Conservation (phyloP, 352 stramenopile genomes). For the Phytophthora nicotianae region DNA sequence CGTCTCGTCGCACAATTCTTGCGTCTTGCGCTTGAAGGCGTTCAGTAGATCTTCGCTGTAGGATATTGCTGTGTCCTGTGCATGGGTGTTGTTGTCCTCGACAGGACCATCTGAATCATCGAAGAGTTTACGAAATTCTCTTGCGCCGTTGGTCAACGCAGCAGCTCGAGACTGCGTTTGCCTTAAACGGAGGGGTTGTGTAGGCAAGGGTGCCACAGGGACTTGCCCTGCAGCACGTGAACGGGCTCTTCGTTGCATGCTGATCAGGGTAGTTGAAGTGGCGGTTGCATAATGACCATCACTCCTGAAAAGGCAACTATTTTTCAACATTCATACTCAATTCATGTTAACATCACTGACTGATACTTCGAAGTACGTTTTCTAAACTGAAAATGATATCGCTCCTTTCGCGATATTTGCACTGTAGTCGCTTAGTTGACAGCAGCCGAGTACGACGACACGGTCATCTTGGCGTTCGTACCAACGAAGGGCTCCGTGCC, state of each 20-base stretch:
- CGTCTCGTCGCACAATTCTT: conserved; percentile 61
- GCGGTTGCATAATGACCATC: conserved; percentile 27
- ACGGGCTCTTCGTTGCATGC: conserved; percentile 12
- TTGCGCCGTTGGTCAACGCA: conserved; percentile 1
- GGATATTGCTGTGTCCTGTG: background rate
- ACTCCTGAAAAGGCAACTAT: conserved; percentile 26
- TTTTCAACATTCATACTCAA: background rate
- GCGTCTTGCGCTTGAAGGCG: conserved; percentile 49
- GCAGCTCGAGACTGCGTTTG: conserved; percentile 8
- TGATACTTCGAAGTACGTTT: too few species aligned
- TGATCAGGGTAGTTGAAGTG: background rate
- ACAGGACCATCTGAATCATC: background rate
- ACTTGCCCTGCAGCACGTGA: background rate
- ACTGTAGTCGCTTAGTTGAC: conserved; percentile 8
- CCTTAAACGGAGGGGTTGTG: background rate
- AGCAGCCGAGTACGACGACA: conserved; percentile 34
- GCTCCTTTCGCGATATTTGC: too few species aligned
- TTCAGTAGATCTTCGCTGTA: conserved; percentile 24
- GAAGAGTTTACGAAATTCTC: conserved; percentile 2
- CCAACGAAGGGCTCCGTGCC: conserved; percentile 40
- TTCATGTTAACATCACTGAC: background rate
- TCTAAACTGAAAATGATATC: background rate
- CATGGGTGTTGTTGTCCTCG: background rate
- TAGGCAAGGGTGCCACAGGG: background rate
- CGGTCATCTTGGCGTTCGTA: conserved; percentile 35